Percentiles rank a stretch among this genome's conserved stretches.
Conservation (phyloP, 192 early-diverging fungal species). For the Backusella circina region DNA sequence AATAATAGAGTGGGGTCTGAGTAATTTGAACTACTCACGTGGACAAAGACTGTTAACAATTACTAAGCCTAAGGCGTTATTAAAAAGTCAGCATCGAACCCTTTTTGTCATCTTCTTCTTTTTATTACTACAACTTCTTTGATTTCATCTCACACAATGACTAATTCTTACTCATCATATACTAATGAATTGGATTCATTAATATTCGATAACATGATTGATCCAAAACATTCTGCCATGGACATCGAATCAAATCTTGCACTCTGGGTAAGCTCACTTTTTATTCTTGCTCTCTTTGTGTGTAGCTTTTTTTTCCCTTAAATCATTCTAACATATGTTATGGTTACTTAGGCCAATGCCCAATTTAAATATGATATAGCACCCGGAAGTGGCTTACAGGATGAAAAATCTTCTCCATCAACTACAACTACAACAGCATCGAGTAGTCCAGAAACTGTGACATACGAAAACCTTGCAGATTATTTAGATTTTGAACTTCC, state of each 20-base stretch:
- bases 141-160: not conserved
- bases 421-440: not conserved
- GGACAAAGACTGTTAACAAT: not conserved
- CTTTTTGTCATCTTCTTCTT: not conserved
- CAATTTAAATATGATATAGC: constrained; percentile 67
- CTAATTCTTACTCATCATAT: constrained; percentile 1
- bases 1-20: not conserved
- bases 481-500: constrained; percentile 27
- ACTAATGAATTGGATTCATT: constrained; percentile 6
- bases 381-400: constrained; percentile 38
- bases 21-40: not conserved
- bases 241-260: constrained; percentile 8
- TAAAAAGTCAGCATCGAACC: constrained; percentile 1
- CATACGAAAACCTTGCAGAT: constrained; percentile 21
- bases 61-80: not conserved
- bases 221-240: not conserved
- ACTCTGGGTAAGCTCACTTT: constrained; percentile 11
- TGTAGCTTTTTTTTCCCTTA: not conserved
- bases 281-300: not conserved
- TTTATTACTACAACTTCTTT: not conserved
- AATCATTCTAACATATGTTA: not conserved
- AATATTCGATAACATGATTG: constrained; percentile 7
- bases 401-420: constrained; percentile 3
- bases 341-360: constrained; percentile 45
- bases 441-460: constrained; percentile 3